These are phyloP conservation scores for Fusarium redolens DNA, from an alignment of 2,329 filamentous ascomycete species.

Conservation along the genomic window DNA sequence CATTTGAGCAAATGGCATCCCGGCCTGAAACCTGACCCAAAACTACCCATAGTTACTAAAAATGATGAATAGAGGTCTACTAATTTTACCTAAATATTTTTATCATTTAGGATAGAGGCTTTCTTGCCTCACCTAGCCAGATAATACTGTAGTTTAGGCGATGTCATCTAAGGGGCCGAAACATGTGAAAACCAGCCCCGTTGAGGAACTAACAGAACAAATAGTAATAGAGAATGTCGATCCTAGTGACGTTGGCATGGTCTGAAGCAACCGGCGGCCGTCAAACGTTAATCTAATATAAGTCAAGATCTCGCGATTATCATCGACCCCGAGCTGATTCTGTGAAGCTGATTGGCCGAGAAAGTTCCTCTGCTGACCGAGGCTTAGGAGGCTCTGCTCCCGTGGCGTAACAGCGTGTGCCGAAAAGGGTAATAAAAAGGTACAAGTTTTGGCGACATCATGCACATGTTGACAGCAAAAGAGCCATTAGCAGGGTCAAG, in stretches of 20 bases:
- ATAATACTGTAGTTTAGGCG: background rate
- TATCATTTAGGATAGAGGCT: background rate
- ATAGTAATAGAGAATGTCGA: conserved; percentile 6
- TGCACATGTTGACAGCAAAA: background rate
- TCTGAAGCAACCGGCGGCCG: background rate
- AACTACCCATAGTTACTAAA: too few species aligned
- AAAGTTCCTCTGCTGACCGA: conserved; percentile 44
- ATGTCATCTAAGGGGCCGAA: background rate
- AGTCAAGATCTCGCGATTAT: background rate
- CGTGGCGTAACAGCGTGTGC: background rate
- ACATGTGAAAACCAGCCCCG: background rate
- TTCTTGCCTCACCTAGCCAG: background rate
- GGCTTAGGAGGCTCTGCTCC: conserved; percentile 16
- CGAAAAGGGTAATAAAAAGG: conserved; percentile 4
- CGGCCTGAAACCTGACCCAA: too few species aligned
- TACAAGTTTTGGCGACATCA: background rate
- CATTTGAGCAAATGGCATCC: background rate
- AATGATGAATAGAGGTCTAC: too few species aligned
- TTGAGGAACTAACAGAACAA: conserved; percentile 17
- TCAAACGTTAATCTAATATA: background rate
- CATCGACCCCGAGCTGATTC: background rate
- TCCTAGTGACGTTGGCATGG: background rate
- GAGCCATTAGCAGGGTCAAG: background rate
- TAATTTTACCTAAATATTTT: too few species aligned
- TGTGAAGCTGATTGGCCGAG: conserved; percentile 43